Evolutionary conservation across 139 green algal genomes (phyloP), one percentile per base, ranked within the genome.

Genomic region (Edaphochlamys debaryana): DNA sequence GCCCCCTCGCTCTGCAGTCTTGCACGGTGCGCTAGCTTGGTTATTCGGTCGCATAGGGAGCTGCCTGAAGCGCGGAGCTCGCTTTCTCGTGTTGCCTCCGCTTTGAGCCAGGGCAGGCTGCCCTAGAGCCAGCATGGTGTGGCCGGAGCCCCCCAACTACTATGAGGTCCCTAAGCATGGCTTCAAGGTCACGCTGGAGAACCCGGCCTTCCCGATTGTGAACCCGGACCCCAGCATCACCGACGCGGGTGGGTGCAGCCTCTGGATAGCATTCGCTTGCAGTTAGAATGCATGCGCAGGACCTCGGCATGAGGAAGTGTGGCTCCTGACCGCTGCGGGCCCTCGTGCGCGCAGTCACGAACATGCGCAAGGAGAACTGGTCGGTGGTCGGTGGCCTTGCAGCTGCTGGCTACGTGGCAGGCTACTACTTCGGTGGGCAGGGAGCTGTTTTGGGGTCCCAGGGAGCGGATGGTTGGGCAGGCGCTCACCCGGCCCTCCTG

Each of bases 61-160:
- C n/a, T n/a, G n/a, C n/a, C n/a, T n/a, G n/a, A n/a, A n/a, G n/a
- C n/a, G n/a, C n/a, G n/a, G n/a, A n/a, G n/a, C n/a, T n/a, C n/a
- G n/a, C n/a, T n/a, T n/a, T n/a, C n/a, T n/a, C n/a, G n/a, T n/a
- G n/a, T n/a, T n/a, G n/a, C n/a, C n/a, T n/a, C n/a, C n/a, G n/a
- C n/a, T n/a, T n/a, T n/a, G n/a, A n/a, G n/a, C n/a, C n/a, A n/a
- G n/a, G n/a, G n/a, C n/a, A n/a, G n/a, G n/a, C n/a, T n/a, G n/a
- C n/a, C n/a, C n/a, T n/a, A n/a, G n/a, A n/a, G 11, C 45, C 27
- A 79, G 5, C 36, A 87, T 87, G 80, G 62, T 67, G 36, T 91
- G 87, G 87, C 87, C 87, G 0, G 79, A 87, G 60, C 82, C 84
- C 30, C 87, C 87, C 4, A 88, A 89, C 70, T 91, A 91, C 73